Conservation (phyloP, 75 land plant species). For the Picea sitchensis region DNA sequence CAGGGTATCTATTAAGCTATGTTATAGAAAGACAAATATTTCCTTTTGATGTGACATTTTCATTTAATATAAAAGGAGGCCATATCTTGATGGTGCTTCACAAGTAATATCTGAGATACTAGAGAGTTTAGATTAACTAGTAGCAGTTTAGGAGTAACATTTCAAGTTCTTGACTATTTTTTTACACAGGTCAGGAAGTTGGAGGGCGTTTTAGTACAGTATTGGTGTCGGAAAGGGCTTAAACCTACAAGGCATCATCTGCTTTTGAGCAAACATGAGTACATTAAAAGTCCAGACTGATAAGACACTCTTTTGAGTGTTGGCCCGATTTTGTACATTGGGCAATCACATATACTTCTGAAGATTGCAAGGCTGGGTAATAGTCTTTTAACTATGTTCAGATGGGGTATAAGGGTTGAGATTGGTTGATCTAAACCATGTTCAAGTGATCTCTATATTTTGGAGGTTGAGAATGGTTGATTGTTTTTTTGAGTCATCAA, state of each 20-base stretch:
- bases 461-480: too few species aligned
- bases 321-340: too few species aligned
- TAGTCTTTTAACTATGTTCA: too few species aligned
- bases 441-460: too few species aligned
- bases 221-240: constrained; percentile 47
- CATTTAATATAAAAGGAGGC: neutral
- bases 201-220: constrained; percentile 36
- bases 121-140: too few species aligned
- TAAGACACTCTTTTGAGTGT: neutral
- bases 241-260: constrained; percentile 40
- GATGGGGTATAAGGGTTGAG: too few species aligned
- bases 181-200: constrained; percentile 57
- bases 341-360: too few species aligned
- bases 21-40: neutral
- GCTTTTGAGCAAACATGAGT: constrained; percentile 17
- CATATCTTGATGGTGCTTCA: neutral
- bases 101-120: neutral
- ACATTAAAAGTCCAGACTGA: constrained; percentile 20
- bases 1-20: neutral
- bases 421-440: too few species aligned
- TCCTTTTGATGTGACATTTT: neutral
- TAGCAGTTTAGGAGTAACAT: too few species aligned
- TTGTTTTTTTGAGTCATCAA: too few species aligned
- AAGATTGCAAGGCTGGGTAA: too few species aligned
- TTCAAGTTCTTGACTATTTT: neutral